Base-by-base conservation (phyloP, 768 basidiomycete species). In the Cystobasidium onofrii region DNA sequence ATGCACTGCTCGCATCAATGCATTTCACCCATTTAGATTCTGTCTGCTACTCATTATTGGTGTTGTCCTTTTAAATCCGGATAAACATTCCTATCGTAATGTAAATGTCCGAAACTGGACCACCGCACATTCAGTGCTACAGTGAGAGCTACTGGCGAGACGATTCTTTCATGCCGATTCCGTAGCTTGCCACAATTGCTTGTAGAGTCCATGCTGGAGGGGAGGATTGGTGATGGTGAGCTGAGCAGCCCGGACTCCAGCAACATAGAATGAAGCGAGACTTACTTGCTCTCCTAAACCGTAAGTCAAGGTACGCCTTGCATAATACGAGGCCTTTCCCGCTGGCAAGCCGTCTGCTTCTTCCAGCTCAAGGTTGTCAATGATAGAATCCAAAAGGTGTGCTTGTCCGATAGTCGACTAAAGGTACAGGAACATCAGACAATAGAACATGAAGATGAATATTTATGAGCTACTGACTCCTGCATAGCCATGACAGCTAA, bases 271-370 rank as follows among this genome's bases (percentile, higher is more conserved):
- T 36, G 39, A 52, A 52, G 41, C 25, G 33, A 50, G 46, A 39
- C 63, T 23, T 27, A 54, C 69, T 52, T 60, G 69, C 25, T 60
- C 54, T 13, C 78, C 78, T 12, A 78, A 55, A 7, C 76, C 60
- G 57, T 78, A 78, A 13, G 74, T 76, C 39, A 79, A 74, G 15
- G 77, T 79, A 39, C 71, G 44, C 23, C 73, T 13, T 34, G 57
- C 73, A 27, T 73, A 74, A 39, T 76, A 76, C n/a, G 61, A 57
- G 31, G 25, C 18, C 62, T 69, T 25, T 39, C n/a, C 13, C 44
- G 72, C 0, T 63, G n/a, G 0, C 12, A 50, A 50, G 46, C 46
- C 46, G 18, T 50, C 46, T 12, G 46, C 46, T n/a, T 50, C 9
- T 50, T 50, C 46, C 46, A 50, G 46, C 46, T 50, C 46, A 4